Conservation (phyloP, 176 grass and related monocot species). For the Oryza brachyantha region DNA sequence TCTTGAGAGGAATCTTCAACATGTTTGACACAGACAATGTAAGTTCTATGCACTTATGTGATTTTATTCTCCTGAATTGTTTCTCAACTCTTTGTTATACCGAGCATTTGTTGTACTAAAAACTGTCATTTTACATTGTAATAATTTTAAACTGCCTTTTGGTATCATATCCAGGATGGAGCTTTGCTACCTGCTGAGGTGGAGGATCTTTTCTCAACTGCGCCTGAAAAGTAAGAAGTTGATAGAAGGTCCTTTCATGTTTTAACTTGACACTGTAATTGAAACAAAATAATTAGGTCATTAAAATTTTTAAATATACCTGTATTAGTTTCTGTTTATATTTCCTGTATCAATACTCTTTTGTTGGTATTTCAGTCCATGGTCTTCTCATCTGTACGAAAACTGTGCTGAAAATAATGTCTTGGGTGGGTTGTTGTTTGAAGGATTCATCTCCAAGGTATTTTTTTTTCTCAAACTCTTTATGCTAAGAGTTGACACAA, state of each 20-base stretch:
- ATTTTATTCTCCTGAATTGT: background rate
- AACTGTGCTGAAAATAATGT: conserved; percentile 86
- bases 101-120: background rate
- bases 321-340: background rate
- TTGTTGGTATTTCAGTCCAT: conserved; percentile 58
- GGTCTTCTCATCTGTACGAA: conserved; percentile 66
- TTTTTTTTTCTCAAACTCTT: background rate
- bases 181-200: conserved; percentile 66
- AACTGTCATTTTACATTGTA: background rate
- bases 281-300: background rate
- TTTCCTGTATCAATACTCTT: background rate
- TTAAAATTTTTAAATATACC: background rate
- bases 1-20: conserved; percentile 64
- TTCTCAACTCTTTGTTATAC: background rate
- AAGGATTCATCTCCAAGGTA: conserved; percentile 97
- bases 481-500: background rate
- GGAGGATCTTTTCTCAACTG: conserved; percentile 84
- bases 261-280: background rate
- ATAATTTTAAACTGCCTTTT: background rate
- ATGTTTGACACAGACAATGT: conserved; percentile 77
- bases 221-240: conserved; percentile 67
- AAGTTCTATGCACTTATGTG: conserved; percentile 15
- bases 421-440: conserved; percentile 74
- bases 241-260: background rate
- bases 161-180: conserved; percentile 54